Conservation (phyloP, 164 flowering plant species). For the Santalum album region DNA sequence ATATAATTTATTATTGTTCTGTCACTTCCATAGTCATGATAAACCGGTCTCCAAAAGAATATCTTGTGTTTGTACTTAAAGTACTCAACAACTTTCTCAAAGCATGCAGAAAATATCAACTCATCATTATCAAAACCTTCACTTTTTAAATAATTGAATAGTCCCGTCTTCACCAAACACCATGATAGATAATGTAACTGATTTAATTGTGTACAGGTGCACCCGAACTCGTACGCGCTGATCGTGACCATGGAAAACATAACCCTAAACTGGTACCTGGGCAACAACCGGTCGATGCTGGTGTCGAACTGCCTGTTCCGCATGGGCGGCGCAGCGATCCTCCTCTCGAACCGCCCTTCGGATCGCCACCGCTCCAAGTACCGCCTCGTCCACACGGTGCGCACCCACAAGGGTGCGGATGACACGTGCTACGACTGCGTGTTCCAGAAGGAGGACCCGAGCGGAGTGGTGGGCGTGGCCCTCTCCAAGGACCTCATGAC, state of each 20-base stretch:
- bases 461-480: not conserved
- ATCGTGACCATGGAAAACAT: constrained; percentile 3
- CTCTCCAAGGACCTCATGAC: constrained; percentile 4
- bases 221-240: constrained; percentile 1
- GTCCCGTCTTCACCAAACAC: too few relatives aligned
- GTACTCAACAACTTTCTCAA: too few relatives aligned
- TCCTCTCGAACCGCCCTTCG: not conserved
- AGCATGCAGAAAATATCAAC: too few relatives aligned
- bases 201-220: not conserved
- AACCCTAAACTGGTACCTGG: not conserved
- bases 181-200: too few relatives aligned
- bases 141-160: too few relatives aligned
- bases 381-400: not conserved
- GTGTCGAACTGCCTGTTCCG: constrained; percentile 5
- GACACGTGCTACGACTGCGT: not conserved
- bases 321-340: constrained; percentile 4
- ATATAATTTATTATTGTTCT: too few relatives aligned
- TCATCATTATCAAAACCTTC: too few relatives aligned
- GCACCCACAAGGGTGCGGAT: constrained; percentile 2
- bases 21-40: too few relatives aligned
- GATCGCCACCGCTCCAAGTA: constrained; percentile 2
- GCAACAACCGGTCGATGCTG: not conserved
- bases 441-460: constrained; percentile 2
- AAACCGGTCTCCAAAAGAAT: too few relatives aligned
- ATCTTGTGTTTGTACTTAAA: too few relatives aligned